Evolutionary conservation across 208 protist species (phyloP).

Genomic region (Endotrypanum monterogeii): DNA sequence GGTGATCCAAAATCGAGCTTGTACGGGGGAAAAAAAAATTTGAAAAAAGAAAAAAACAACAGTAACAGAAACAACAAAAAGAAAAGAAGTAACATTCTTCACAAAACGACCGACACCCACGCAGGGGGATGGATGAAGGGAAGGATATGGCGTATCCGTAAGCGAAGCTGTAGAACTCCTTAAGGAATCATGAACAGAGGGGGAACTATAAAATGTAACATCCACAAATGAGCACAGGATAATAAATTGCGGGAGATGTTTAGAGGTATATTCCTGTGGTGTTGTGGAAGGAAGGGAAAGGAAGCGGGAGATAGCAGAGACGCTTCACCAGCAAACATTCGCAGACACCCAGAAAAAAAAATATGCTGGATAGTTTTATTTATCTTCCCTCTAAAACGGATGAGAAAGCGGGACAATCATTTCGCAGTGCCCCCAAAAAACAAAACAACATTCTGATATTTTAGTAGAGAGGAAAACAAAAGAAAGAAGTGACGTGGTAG

Average conservation of each 20-base stretch:
- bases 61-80: background rate
- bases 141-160: background rate
- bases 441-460: no score
- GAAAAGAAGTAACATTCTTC: background rate
- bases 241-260: no score
- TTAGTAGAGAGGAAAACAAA: no score
- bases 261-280: no score
- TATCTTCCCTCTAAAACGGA: background rate
- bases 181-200: no score
- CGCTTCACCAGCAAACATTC: background rate
- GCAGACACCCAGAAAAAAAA: background rate
- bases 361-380: no score
- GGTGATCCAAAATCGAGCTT: no score
- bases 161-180: no score
- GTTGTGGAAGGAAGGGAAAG: background rate
- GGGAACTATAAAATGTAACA: background rate
- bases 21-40: no score
- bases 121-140: background rate
- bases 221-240: background rate
- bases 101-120: background rate
- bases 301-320: background rate
- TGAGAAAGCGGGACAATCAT: no score
- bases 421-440: no score
- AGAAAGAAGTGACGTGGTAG: background rate
- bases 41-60: background rate